These are phyloP conservation scores for Torulaspora globosa DNA, from an alignment of 1,139 yeast species.

Conservation along the genomic window DNA sequence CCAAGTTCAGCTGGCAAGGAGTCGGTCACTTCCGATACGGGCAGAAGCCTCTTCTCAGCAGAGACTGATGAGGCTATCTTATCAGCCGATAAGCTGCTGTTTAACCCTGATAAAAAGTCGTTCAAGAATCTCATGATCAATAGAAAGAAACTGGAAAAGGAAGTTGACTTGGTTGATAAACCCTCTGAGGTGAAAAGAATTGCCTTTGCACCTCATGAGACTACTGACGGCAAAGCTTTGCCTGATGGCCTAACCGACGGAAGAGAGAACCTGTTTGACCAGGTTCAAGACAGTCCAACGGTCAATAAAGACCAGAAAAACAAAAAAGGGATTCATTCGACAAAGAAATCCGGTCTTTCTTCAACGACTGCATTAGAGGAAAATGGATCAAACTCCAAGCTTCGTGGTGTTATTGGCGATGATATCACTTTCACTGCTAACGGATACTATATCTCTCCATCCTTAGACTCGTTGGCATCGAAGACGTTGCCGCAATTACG, in stretches of 20 bases:
- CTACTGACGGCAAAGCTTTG: constrained; percentile 2
- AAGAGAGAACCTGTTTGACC: constrained; percentile 12
- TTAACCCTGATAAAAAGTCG: constrained; percentile 32
- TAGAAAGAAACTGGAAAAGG: constrained; percentile 23
- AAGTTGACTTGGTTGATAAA: constrained; percentile 25
- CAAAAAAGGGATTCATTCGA: background rate
- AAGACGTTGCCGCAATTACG: constrained; percentile 62
- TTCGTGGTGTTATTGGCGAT: constrained; percentile 34
- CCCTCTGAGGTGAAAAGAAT: constrained; percentile 19
- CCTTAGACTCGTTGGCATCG: constrained; percentile 55
- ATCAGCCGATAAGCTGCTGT: constrained; percentile 23
- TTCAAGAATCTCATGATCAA: constrained; percentile 27
- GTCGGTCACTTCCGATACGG: constrained; percentile 13
- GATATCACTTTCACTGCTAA: constrained; percentile 50
- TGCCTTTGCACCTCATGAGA: constrained; percentile 16
- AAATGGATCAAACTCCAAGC: constrained; percentile 8
- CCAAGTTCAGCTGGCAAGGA: constrained; percentile 21
- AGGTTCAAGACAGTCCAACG: constrained; percentile 29
- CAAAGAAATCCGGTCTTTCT: background rate
- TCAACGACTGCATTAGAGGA: constrained; percentile 4
- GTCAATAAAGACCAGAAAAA: constrained; percentile 22
- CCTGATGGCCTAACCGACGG: constrained; percentile 1
- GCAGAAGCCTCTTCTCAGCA: constrained; percentile 13
- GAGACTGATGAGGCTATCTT: constrained; percentile 19
- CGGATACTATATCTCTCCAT: constrained; percentile 87